Conservation (phyloP, 768 basidiomycete species). For the Tubosaeta brunneosetosa region DNA sequence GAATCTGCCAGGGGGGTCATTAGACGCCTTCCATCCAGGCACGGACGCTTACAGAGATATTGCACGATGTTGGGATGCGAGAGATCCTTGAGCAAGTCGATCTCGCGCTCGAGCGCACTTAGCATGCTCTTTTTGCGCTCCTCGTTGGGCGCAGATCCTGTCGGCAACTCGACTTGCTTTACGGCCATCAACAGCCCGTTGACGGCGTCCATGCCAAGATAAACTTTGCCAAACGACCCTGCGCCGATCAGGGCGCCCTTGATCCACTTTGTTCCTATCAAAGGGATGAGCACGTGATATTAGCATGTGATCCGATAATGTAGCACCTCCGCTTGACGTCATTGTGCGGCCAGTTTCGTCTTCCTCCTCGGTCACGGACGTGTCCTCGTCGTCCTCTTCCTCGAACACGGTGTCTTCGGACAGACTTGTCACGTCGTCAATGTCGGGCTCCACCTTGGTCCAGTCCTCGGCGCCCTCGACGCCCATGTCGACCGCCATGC, state of each 20-base stretch:
- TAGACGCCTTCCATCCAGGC: too few relatives aligned
- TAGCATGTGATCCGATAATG: constrained; percentile 8
- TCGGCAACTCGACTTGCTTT: constrained; percentile 92
- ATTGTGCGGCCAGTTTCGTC: constrained; percentile 50
- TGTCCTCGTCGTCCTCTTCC: constrained; percentile 48
- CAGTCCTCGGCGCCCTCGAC: constrained; percentile 61
- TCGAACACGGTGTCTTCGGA: constrained; percentile 45
- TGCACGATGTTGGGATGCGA: constrained; percentile 97
- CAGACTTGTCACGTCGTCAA: constrained; percentile 45
- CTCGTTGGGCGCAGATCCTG: constrained; percentile 78
- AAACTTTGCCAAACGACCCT: constrained; percentile 93
- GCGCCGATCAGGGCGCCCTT: constrained; percentile 94
- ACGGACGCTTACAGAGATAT: constrained; percentile 73
- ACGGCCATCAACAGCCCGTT: constrained; percentile 93
- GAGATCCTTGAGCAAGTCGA: constrained; percentile 86
- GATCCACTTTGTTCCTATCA: constrained; percentile 86
- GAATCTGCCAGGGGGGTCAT: constrained; percentile 58
- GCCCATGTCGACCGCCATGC: constrained; percentile 41
- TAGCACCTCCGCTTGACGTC: constrained; percentile 49
- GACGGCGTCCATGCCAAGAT: constrained; percentile 91
- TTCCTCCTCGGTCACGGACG: constrained; percentile 43
- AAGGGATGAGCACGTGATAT: constrained; percentile 6
- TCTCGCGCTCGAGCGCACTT: constrained; percentile 87
- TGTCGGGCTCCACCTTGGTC: constrained; percentile 60
- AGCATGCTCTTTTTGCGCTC: constrained; percentile 94